Evolutionary conservation across 164 flowering plant genomes (phyloP), one percentile per base, ranked within the genome.

Genomic region (Protea cynaroides): DNA sequence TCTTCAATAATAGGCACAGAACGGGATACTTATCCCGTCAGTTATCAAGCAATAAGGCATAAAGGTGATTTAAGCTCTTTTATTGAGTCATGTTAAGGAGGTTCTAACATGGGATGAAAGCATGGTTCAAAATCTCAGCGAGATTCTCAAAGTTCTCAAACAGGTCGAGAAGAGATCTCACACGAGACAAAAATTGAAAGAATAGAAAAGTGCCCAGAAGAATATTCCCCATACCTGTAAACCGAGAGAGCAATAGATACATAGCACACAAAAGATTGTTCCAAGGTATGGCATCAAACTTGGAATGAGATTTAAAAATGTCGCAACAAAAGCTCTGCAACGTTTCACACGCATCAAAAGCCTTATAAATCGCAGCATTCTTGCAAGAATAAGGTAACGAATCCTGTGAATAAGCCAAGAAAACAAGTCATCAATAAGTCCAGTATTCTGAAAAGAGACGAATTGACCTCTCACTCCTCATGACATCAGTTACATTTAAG

Each of bases 231-330:
- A 18, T 82, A 94, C 98, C 98, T 94, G 98, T 64, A 89, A 70
- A 65, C 98, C 97, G 69, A 94, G 84, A 46, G 99, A 80, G 77
- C 99, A 91, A 68, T 94, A 94, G 49, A 88, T 67, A 68, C 96
- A 91, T 17, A 91, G 63, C 25, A 89, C 70, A 72, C 96, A 91
- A 63, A 94, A 91, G 60, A 94, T 83, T 60, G 82, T 88, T 69
- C 99, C 99, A 59, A 94, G 84, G 70, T 94, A 94, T 58, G 99
- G 99, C 96, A 88, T 85, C 78, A 91, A 76, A 69, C 96, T 91
- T 65, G 97, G 97, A 59, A 94, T 78, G 50, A 94, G 94, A 36
- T 86, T 85, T 62, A 91, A 74, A 80, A 94, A 91, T 44, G 99
- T 94, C 13, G 96, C 85, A 64, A 94, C 76, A 75, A 91, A 89